Evolutionary conservation across 805 yeast species (phyloP).

Genomic region (Candida peoriensis): DNA sequence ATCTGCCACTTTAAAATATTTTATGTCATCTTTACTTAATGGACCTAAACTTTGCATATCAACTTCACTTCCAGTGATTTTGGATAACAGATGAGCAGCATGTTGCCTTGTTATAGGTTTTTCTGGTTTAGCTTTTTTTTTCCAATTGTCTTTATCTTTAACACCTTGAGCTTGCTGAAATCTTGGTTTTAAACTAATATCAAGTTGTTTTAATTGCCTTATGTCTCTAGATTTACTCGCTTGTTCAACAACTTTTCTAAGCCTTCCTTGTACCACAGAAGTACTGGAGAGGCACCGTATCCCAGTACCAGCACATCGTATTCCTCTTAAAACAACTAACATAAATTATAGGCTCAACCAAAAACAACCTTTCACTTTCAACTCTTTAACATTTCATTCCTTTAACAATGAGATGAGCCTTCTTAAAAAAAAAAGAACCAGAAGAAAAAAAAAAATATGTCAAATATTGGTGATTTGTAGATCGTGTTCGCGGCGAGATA

Average conservation of each 20-base stretch:
- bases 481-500: too few relatives aligned
- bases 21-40: constrained; percentile 28
- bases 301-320: background rate
- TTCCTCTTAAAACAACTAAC: background rate
- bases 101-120: constrained; percentile 19
- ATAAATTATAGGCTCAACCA: too few relatives aligned
- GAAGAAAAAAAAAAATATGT: too few relatives aligned
- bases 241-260: constrained; percentile 5
- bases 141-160: constrained; percentile 1
- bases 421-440: too few relatives aligned
- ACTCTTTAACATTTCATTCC: background rate
- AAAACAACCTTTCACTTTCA: background rate
- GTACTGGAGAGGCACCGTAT: constrained; percentile 1
- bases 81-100: constrained; percentile 19
- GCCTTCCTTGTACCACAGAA: constrained; percentile 1
- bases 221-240: constrained; percentile 5
- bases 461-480: too few relatives aligned
- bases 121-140: background rate
- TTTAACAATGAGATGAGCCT: background rate
- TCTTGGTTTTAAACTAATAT: too few relatives aligned
- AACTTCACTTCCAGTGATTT: constrained; percentile 18
- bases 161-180: background rate
- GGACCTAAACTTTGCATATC: constrained; percentile 30
- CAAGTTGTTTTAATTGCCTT: constrained; percentile 5
- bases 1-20: constrained; percentile 31